Evolutionary conservation across 1,284 basidiomycete genomes (phyloP).

Genomic region (Ceratobasidium sp.): DNA sequence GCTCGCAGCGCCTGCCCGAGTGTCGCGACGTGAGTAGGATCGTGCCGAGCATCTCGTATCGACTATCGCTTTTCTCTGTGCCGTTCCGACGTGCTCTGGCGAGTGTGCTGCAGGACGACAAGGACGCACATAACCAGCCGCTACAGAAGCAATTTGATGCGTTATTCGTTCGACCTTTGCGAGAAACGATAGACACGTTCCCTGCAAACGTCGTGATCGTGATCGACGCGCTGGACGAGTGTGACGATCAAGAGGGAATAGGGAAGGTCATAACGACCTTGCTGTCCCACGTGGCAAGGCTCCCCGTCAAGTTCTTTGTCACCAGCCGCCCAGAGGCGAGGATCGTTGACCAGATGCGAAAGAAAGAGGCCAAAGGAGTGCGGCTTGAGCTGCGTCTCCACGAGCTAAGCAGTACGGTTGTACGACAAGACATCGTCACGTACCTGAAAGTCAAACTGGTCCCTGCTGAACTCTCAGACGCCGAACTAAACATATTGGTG

Average conservation of each 20-base stretch:
- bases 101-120: background rate
- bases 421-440: slow-evolving; percentile 4
- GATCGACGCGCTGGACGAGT: slow-evolving; percentile 36
- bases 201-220: slow-evolving; percentile 7
- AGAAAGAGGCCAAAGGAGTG: background rate
- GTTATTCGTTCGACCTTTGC: background rate
- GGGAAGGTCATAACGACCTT: background rate
- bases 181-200: background rate
- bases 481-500: background rate
- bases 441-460: background rate
- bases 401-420: background rate
- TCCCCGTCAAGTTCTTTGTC: slow-evolving; percentile 5
- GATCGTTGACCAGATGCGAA: background rate
- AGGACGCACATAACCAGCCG: background rate
- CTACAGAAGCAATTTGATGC: slow-evolving; percentile 6
- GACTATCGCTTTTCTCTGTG: background rate
- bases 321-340: slow-evolving; percentile 28
- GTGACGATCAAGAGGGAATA: background rate
- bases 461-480: background rate
- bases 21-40: slow-evolving; percentile 21
- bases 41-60: slow-evolving; percentile 18
- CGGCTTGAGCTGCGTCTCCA: background rate
- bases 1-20: background rate
- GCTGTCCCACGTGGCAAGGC: background rate
- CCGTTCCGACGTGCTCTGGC: background rate